These are phyloP conservation scores for Copromyces sp. DNA, from an alignment of 495 filamentous ascomycete species.

Conservation along the genomic window DNA sequence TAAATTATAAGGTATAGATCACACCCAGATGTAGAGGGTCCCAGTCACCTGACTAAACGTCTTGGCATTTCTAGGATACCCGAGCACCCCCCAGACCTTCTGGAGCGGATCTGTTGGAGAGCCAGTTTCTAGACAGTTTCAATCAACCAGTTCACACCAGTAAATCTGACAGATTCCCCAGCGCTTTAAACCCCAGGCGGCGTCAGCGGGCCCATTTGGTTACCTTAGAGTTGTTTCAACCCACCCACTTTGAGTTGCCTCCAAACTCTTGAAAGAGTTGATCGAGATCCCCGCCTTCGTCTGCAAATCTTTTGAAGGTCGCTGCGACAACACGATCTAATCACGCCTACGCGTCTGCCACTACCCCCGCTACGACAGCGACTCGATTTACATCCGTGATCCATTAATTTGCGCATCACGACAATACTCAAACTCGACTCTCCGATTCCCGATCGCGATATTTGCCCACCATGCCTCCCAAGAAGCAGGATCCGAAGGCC, in stretches of 20 bases:
- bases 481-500: conserved; percentile 56
- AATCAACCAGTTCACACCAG: no score
- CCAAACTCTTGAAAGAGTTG: not conserved
- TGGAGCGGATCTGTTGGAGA: no score
- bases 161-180: no score
- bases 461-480: conserved; percentile 73
- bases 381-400: not conserved
- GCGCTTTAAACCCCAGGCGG: not conserved
- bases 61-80: no score
- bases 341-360: not conserved
- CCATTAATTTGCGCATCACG: not conserved
- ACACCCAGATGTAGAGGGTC: no score
- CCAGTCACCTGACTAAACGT: no score
- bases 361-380: not conserved
- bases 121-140: no score
- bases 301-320: not conserved
- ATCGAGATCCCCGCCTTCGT: not conserved
- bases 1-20: no score
- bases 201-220: not conserved
- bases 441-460: not conserved
- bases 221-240: not conserved
- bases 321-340: not conserved
- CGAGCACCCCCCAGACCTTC: no score
- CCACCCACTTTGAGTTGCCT: not conserved
- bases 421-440: not conserved